These are phyloP conservation scores for Phycomyces blakesleeanus DNA, from an alignment of 192 early-diverging fungal species.

Conservation along the genomic window DNA sequence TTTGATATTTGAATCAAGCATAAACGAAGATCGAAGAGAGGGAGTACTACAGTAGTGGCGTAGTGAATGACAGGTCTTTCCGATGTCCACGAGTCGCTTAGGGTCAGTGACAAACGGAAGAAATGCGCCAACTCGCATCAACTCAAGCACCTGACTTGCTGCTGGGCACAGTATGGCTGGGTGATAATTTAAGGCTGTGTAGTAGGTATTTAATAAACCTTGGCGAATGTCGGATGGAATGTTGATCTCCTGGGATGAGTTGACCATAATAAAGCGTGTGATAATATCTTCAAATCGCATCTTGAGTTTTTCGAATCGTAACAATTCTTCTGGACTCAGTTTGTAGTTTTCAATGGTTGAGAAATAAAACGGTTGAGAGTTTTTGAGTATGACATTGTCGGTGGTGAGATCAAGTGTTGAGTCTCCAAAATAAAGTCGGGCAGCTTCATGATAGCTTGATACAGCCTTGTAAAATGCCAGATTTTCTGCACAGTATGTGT, in stretches of 20 bases:
- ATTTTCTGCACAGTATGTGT: constrained; percentile 38
- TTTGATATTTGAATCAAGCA: background rate
- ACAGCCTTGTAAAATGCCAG: constrained; percentile 34
- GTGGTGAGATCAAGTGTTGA: background rate
- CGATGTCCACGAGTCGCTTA: background rate
- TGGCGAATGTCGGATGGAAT: constrained; percentile 27
- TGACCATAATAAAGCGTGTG: constrained; percentile 21
- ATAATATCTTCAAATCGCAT: constrained; percentile 28
- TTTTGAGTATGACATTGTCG: background rate
- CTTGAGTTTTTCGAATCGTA: constrained; percentile 24
- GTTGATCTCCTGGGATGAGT: constrained; percentile 38
- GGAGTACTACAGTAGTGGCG: background rate
- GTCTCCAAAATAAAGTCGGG: constrained; percentile 12
- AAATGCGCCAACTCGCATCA: constrained; percentile 28
- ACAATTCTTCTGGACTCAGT: constrained; percentile 11
- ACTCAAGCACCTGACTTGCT: constrained; percentile 22
- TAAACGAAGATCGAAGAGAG: background rate
- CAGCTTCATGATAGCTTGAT: constrained; percentile 23
- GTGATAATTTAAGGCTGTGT: constrained; percentile 22
- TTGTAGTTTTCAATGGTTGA: background rate
- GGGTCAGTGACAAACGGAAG: constrained; percentile 19
- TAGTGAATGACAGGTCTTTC: background rate
- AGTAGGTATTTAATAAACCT: constrained; percentile 24
- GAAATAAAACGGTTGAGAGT: background rate
- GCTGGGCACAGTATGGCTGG: constrained; percentile 30